Percentiles rank a stretch among this genome's conserved stretches.
Conservation (phyloP, 2,329 filamentous ascomycete genomes). For the Aspergillus flavus region DNA sequence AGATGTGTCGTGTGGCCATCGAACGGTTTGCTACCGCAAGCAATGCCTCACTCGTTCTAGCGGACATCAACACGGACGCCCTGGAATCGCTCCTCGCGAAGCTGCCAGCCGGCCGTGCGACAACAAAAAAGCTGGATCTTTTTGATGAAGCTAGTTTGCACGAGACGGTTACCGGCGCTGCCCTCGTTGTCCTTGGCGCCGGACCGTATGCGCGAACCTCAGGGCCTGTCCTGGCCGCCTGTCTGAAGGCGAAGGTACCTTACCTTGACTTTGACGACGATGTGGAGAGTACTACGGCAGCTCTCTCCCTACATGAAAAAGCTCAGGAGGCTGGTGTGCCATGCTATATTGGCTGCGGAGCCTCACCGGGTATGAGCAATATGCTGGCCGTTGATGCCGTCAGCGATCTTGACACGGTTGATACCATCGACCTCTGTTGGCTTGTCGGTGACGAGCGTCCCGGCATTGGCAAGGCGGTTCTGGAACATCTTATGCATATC, state of each 20-base stretch:
- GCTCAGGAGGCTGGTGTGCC: slow-evolving; percentile 7
- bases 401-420: slow-evolving; percentile 17
- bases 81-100: slow-evolving; percentile 3
- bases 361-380: slow-evolving; percentile 13
- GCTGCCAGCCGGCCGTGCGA: slow-evolving; percentile 2
- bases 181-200: slow-evolving; percentile 7
- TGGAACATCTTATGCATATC: slow-evolving; percentile 23
- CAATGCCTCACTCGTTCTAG: slow-evolving; percentile 5
- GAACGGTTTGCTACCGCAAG: slow-evolving; percentile 10
- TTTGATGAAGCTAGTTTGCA: slow-evolving; percentile 3
- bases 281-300: slow-evolving; percentile 9
- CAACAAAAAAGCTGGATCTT: slow-evolving; percentile 9
- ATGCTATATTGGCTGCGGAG: slow-evolving; percentile 12
- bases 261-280: slow-evolving; percentile 19
- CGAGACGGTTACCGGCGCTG: not conserved
- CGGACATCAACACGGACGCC: slow-evolving; percentile 9
- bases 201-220: slow-evolving; percentile 9
- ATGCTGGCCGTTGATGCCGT: slow-evolving; percentile 10
- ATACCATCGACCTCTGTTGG: slow-evolving; percentile 21
- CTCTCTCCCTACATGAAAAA: slow-evolving; percentile 4
- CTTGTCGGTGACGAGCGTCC: slow-evolving; percentile 18
- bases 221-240: slow-evolving; percentile 8
- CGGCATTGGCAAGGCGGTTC: slow-evolving; percentile 17
- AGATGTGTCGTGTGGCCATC: slow-evolving; percentile 10
- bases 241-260: slow-evolving; percentile 12